Base-by-base conservation (phyloP, 192 early-diverging fungal genomes). In the Backusella liffmaniae region DNA sequence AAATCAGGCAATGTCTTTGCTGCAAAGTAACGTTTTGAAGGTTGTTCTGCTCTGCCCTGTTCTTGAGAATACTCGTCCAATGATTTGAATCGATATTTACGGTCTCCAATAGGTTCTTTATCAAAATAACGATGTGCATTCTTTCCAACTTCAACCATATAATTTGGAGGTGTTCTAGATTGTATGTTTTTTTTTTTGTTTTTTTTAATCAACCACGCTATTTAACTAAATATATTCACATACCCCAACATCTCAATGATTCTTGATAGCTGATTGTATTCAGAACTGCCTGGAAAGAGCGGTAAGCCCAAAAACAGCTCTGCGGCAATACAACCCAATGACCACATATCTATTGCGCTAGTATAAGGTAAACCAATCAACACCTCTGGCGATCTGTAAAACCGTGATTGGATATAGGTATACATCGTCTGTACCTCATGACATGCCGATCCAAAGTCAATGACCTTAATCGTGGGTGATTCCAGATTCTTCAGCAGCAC, bases 391-490 rank as follows among this genome's bases (percentile, higher is more conserved):
- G 93, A 92, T 73, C 98, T 88, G 74, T 99, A 99, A 82, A 98
- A 99, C 29, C 98, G 89, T 3, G 97, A 98, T 82, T 98, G 97
- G 73, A 99, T 99, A 84, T 99, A 99, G 15, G 96, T 97, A 78
- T 98, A 98, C 32, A 94, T 92, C 0, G 97, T 98, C 76, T 96
- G 93, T 76, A 93, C 92, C 78, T 96, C 96, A 72, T 96, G 92
- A 78, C 97, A 98, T 3, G 98, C 97, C 4, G 94, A 96, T n/a
- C 98, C 98, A 88, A 98, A 97, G 86, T 99, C 98, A 73, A 99
- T 99, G 16, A 99, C 94, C 81, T 99, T 99, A 82, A 99, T 93
- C 2, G 91, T 90, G 3, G 98, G 96, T 66, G 93, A 93, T 77
- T 96, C 94, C 72, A 95, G 84, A 70, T 90, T 92, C 83, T 93